Conservation (phyloP, 1,139 yeast species). For the Nematodospora anomalae region DNA sequence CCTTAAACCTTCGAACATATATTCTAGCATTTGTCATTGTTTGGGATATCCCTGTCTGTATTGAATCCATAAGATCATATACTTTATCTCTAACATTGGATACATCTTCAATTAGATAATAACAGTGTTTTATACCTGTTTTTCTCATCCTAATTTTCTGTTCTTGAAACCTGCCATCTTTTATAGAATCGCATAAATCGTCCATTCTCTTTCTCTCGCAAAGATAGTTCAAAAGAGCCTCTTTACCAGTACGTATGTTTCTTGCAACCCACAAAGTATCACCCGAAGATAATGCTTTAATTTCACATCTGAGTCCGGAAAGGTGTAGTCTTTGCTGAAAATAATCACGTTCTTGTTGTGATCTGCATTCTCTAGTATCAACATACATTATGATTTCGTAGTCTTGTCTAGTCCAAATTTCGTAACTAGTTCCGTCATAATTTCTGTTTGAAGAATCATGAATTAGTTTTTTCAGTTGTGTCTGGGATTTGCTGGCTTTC, state of each 20-base stretch:
- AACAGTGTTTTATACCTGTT: conserved; percentile 65
- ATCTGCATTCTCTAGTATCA: conserved; percentile 79
- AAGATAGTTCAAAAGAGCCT: conserved; percentile 73
- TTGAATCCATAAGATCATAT: conserved; percentile 56
- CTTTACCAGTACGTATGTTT: conserved; percentile 54
- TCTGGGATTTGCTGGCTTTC: conserved; percentile 3
- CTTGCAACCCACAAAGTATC: conserved; percentile 90
- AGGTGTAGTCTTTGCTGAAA: conserved; percentile 55
- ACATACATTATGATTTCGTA: conserved; percentile 64
- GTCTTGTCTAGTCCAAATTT: conserved; percentile 39
- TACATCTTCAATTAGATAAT: conserved; percentile 83
- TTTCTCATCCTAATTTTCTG: conserved; percentile 76
- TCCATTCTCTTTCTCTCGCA: conserved; percentile 88
- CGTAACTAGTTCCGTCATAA: conserved; percentile 29
- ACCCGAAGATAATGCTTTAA: conserved; percentile 70
- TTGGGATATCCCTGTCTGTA: conserved; percentile 76
- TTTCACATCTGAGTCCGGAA: conserved; percentile 53
- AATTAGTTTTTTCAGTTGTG: background rate
- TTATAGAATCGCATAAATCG: conserved; percentile 79
- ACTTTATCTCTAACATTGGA: conserved; percentile 29
- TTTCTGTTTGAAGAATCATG: conserved; percentile 28
- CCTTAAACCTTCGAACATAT: conserved; percentile 64
- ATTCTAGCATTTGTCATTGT: conserved; percentile 68
- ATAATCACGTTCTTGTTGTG: conserved; percentile 62
- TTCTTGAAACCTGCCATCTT: conserved; percentile 84